Evolutionary conservation across 768 basidiomycete genomes (phyloP).

Genomic region (Tremella mesenterica): DNA sequence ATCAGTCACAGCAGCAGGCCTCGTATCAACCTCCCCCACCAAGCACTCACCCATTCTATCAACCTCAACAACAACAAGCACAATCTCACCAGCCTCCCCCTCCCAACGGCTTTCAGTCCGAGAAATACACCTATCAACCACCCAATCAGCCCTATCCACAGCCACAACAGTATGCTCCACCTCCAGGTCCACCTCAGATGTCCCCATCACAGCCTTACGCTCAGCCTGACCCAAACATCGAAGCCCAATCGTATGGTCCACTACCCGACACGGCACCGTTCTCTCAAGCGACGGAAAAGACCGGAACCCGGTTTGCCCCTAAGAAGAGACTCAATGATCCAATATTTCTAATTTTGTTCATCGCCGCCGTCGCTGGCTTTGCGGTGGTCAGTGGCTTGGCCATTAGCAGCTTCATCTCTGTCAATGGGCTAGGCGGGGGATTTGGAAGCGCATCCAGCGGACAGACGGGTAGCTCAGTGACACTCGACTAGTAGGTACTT

Average conservation of each 20-base stretch:
- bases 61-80: slow-evolving; percentile 5
- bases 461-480: slow-evolving; percentile 52
- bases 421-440: slow-evolving; percentile 65
- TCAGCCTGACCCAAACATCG: background rate
- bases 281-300: slow-evolving; percentile 36
- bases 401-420: slow-evolving; percentile 55
- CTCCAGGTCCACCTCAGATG: slow-evolving; percentile 14
- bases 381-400: slow-evolving; percentile 60
- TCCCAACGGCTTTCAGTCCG: slow-evolving; percentile 6
- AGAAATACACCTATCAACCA: slow-evolving; percentile 4
- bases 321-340: slow-evolving; percentile 66
- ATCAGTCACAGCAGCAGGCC: slow-evolving; percentile 5
- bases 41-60: too few relatives aligned
- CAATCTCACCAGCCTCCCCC: slow-evolving; percentile 4
- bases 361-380: slow-evolving; percentile 66
- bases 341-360: slow-evolving; percentile 60
- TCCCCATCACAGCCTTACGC: slow-evolving; percentile 37
- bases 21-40: slow-evolving; percentile 7
- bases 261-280: slow-evolving; percentile 30
- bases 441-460: slow-evolving; percentile 48
- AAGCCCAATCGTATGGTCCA: background rate
- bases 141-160: slow-evolving; percentile 2
- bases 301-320: slow-evolving; percentile 42
- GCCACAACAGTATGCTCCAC: slow-evolving; percentile 12
- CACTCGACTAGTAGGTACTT: slow-evolving; percentile 56